These are phyloP conservation scores for Rhizomucor miehei DNA, from an alignment of 371 early-diverging fungal genomes.

Conservation along the genomic window DNA sequence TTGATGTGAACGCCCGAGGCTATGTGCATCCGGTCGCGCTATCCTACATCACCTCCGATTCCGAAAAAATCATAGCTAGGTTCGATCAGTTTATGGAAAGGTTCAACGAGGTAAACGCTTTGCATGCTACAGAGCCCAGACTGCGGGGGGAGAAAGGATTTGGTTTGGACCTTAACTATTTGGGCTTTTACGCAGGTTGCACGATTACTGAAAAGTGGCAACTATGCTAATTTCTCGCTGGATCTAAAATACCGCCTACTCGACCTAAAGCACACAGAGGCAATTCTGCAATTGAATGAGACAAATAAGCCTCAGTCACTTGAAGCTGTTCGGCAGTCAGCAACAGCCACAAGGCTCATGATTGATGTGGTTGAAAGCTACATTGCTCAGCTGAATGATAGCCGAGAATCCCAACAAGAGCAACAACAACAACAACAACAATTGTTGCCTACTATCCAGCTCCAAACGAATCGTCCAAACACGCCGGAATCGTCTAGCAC, in stretches of 20 bases:
- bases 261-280: slow-evolving; percentile 52
- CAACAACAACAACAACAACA: slow-evolving; percentile 1
- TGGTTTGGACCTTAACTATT: no score
- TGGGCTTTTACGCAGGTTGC: slow-evolving; percentile 32
- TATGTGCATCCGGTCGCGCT: slow-evolving; percentile 59
- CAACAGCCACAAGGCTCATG: slow-evolving; percentile 29
- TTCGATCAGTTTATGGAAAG: slow-evolving; percentile 44
- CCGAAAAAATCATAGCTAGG: slow-evolving; percentile 44
- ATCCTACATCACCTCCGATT: slow-evolving; percentile 54
- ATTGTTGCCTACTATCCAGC: background rate
- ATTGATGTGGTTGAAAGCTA: slow-evolving; percentile 36
- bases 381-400: slow-evolving; percentile 17
- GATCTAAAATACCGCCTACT: slow-evolving; percentile 50
- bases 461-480: slow-evolving; percentile 1
- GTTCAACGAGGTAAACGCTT: slow-evolving; percentile 32
- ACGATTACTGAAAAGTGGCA: slow-evolving; percentile 53
- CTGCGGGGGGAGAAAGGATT: no score
- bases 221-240: slow-evolving; percentile 51
- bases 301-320: slow-evolving; percentile 11
- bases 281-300: background rate
- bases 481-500: no score
- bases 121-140: no score
- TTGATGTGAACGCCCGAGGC: slow-evolving; percentile 59
- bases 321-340: slow-evolving; percentile 39
- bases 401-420: no score